Conservation (phyloP, 2,329 filamentous ascomycete genomes). For the Hypoxylon sp. region DNA sequence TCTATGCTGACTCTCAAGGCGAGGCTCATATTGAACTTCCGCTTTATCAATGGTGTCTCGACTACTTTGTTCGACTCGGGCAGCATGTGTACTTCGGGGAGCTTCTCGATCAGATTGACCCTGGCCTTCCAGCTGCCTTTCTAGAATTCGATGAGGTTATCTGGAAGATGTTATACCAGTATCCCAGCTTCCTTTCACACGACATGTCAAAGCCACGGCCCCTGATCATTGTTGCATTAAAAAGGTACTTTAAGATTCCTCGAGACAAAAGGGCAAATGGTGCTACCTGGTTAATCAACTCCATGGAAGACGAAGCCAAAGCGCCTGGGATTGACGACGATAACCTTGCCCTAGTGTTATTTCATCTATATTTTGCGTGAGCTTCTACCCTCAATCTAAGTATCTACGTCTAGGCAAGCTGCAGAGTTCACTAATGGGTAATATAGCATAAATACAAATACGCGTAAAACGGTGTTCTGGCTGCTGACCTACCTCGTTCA, state of each 20-base stretch:
- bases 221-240: slow-evolving; percentile 29
- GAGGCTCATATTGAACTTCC: too few relatives aligned
- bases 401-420: background rate
- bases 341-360: slow-evolving; percentile 43
- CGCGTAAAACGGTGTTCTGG: slow-evolving; percentile 52
- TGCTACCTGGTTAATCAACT: slow-evolving; percentile 45
- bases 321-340: slow-evolving; percentile 38
- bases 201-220: slow-evolving; percentile 42
- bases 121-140: slow-evolving; percentile 32
- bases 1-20: too few relatives aligned
- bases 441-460: slow-evolving; percentile 52
- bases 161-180: slow-evolving; percentile 53
- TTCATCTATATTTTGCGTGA: slow-evolving; percentile 41
- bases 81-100: too few relatives aligned
- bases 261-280: slow-evolving; percentile 21
- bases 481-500: slow-evolving; percentile 47
- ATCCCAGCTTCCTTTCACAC: slow-evolving; percentile 42
- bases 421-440: too few relatives aligned
- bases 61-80: too few relatives aligned
- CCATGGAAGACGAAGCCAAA: slow-evolving; percentile 45
- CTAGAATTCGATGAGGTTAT: slow-evolving; percentile 49
- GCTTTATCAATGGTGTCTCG: too few relatives aligned
- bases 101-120: too few relatives aligned
- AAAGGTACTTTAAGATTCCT: slow-evolving; percentile 42
- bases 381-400: background rate